Base-by-base conservation (phyloP, 805 yeast genomes). In the Scheffersomyces amazonensis region DNA sequence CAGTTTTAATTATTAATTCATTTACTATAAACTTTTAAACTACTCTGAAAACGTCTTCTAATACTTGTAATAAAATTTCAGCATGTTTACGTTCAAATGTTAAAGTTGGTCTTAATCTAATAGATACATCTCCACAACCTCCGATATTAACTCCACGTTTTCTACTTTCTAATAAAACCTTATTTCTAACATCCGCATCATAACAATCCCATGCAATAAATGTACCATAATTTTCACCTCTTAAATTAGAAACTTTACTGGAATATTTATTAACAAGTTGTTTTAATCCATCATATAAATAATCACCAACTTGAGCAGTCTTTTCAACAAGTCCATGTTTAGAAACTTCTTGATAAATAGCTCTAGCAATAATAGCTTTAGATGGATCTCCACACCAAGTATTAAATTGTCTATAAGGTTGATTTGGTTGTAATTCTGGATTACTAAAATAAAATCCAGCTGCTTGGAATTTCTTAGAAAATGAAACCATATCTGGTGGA, bases 381-480 rank as follows among this genome's bases (percentile, higher is more conserved):
- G 85, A 75, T 44, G 87, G 84, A 57, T 81, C 87, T 49, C 87
- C 87, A 60, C 86, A 81, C 87, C 87, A 81, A 42, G 87, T 81
- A 71, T 81, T 81, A 67, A 81, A 81, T 55, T 81, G 87, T 64
- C 87, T 73, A 63, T 76, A 81, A 18, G 86, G 75, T 49, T 69
- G 69, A 47, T 71, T 72, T 34, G 86, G 85, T 44, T 76, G 74
- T 53, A 81, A 71, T 13, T 69, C 69, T 11, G 75, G 73, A 59
- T 80, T 80, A 44, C 71, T 71, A 70, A 76, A 81, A 64, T 71
- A 81, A 64, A 78, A 81, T 31, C 87, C 87, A 3, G 87, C 87
- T 36, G 82, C 76, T 61, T 81, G 87, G 70, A 81, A 78, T 57
- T 81, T 81, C 62, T 81, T 81, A 37, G 85, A 79, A 56, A 81